phyloP scores from a whole-genome alignment of 2,329 filamentous ascomycete species.

The Malbranchea zuffiana region DNA sequence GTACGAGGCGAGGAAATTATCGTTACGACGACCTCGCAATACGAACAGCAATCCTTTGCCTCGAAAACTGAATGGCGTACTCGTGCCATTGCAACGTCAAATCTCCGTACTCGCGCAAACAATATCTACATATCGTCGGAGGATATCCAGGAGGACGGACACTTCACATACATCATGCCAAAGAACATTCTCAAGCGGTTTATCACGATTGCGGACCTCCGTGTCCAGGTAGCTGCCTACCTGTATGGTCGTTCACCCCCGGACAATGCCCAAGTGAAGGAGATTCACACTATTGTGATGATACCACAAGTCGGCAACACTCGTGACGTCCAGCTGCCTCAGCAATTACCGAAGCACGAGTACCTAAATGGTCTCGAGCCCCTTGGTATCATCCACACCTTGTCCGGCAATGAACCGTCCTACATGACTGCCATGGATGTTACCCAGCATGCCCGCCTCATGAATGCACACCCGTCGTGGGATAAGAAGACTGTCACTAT shows the following conservation, averaged over 20 bases:
- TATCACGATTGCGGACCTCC: slow-evolving; percentile 91
- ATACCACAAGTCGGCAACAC: slow-evolving; percentile 91
- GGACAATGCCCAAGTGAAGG: slow-evolving; percentile 94
- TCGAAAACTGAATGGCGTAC: slow-evolving; percentile 99
- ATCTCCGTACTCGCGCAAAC: slow-evolving; percentile 84
- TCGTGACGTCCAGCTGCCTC: slow-evolving; percentile 80
- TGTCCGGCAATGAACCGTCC: slow-evolving; percentile 84
- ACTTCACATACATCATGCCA: slow-evolving; percentile 93
- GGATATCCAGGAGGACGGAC: slow-evolving; percentile 77
- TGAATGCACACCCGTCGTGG: slow-evolving; percentile 70
- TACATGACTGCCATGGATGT: slow-evolving; percentile 96
- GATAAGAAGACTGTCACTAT: slow-evolving; percentile 89
- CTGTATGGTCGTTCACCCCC: slow-evolving; percentile 85
- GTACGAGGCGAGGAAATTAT: slow-evolving; percentile 95
- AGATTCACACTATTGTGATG: slow-evolving; percentile 94
- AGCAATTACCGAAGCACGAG: slow-evolving; percentile 83
- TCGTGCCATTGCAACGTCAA: slow-evolving; percentile 88
- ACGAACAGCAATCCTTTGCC: slow-evolving; percentile 93
- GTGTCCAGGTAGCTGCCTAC: slow-evolving; percentile 92
- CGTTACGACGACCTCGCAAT: slow-evolving; percentile 94
- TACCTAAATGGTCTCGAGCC: slow-evolving; percentile 79
- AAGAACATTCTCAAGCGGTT: slow-evolving; percentile 98
- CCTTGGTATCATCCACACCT: slow-evolving; percentile 87
- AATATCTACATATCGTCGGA: slow-evolving; percentile 98
- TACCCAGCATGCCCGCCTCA: slow-evolving; percentile 82